Evolutionary conservation across 257 asterid genomes (phyloP).

Genomic region (Ballota nigra): DNA sequence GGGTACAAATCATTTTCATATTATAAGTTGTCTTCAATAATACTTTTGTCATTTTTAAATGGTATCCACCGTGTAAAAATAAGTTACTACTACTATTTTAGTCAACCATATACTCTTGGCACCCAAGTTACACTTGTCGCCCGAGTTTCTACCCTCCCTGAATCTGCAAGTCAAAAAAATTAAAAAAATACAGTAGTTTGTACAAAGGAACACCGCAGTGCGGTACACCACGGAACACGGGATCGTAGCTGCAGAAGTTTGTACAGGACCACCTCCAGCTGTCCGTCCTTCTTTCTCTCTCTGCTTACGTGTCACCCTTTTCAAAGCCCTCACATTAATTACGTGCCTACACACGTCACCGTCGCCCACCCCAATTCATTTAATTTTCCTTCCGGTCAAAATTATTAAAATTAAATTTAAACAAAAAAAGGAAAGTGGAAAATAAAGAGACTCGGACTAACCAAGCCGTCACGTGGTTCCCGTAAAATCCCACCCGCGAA

Average conservation of each 20-base stretch:
- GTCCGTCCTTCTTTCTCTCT: neutral
- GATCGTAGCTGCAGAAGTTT: neutral
- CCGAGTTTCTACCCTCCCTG: neutral
- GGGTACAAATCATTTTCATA: too few species aligned
- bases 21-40: too few species aligned
- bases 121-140: neutral
- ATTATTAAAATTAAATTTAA: neutral
- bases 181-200: neutral
- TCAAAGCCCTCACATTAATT: slow-evolving; percentile 28
- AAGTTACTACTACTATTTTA: too few species aligned
- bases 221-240: slow-evolving; percentile 13
- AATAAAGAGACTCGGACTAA: slow-evolving; percentile 20
- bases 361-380: slow-evolving; percentile 17
- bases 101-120: too few species aligned
- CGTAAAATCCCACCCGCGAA: slow-evolving; percentile 31
- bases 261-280: slow-evolving; percentile 35
- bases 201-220: neutral
- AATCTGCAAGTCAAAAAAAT: neutral
- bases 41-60: too few species aligned
- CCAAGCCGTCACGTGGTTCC: slow-evolving; percentile 53
- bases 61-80: too few species aligned
- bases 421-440: neutral
- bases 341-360: slow-evolving; percentile 34
- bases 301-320: slow-evolving; percentile 30
- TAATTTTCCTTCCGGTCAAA: slow-evolving; percentile 18